Evolutionary conservation across 192 early-diverging fungal species (phyloP), one percentile per base, ranked within the genome.

Genomic region (Linnemannia zychae): DNA sequence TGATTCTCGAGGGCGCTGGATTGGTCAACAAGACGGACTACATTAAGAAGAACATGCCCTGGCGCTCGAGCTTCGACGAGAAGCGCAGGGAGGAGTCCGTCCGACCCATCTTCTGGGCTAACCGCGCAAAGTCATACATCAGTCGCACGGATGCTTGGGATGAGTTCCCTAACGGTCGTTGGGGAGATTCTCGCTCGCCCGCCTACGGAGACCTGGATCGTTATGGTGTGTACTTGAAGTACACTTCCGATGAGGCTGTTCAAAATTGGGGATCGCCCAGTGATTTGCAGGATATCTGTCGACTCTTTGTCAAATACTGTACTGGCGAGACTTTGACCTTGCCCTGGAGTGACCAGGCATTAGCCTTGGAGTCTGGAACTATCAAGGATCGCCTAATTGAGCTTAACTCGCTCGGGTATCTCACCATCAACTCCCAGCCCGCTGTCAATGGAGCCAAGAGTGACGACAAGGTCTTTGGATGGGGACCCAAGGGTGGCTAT

Each of bases 61-160:
- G 83, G 83, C 83, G 24, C 88, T 93, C 87, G 94, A 95, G 81
- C 78, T 91, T 98, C 71, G 93, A 93, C 31, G 91, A 94, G 82
- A 98, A 98, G 89, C 95, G 96, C 73, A 93, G 95, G 57, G 95
- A 96, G 87, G 98, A 99, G 89, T 96, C 92, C 80, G 98, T 99
- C 69, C 97, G 98, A 24, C 98, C 98, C 65, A 99, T 99, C 84
- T 99, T 98, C 82, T 99, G 98, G 98, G 93, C 95, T 88, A 98
- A 99, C 92, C 95, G 97, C 67, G 92, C 96, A 20, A 93, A 95
- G 76, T 95, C 93, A 84, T 98, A 99, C 89, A 96, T 98, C 86
- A 87, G 90, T 84, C 92, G 95, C 77, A 99, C 98, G 4, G 97
- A 96, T 85, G 87, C 92, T 66, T 99, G 98, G 98, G 97, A 99